Conservation (phyloP, 1,284 basidiomycete genomes). For the Cystobasidium sp. region DNA sequence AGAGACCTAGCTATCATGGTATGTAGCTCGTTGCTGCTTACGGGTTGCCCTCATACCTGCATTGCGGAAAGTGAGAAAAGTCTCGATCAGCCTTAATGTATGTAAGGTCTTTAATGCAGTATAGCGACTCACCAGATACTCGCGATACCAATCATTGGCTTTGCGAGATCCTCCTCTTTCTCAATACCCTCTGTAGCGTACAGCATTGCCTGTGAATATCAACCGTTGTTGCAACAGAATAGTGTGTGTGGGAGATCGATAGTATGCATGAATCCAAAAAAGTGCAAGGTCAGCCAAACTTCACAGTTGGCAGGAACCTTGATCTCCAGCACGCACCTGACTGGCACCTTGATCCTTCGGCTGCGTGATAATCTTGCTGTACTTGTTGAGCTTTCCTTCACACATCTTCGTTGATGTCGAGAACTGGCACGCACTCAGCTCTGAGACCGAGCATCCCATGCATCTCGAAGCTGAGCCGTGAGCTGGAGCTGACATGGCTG, state of each 20-base stretch:
- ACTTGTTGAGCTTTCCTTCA: constrained; percentile 68
- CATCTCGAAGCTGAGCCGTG: constrained; percentile 23
- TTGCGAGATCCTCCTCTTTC: constrained; percentile 75
- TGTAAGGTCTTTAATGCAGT: neutral
- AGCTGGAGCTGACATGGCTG: constrained; percentile 32
- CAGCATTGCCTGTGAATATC: constrained; percentile 77
- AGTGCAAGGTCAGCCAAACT: neutral
- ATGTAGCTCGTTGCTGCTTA: constrained; percentile 58
- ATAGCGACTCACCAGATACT: constrained; percentile 77
- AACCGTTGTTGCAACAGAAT: neutral
- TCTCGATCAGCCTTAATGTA: constrained; percentile 19
- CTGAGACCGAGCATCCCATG: constrained; percentile 37
- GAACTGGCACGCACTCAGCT: constrained; percentile 32
- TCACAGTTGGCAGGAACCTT: neutral
- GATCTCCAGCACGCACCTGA: constrained; percentile 64
- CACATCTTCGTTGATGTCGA: constrained; percentile 21
- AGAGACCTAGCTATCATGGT: neutral
- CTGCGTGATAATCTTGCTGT: constrained; percentile 80
- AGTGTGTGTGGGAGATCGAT: neutral
- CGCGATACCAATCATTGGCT: constrained; percentile 93
- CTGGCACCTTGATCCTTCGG: constrained; percentile 91
- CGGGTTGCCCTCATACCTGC: constrained; percentile 88
- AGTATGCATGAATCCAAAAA: constrained; percentile 3
- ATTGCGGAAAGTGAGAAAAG: constrained; percentile 4
- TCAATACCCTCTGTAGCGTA: constrained; percentile 90